Evolutionary conservation across 2,329 filamentous ascomycete genomes (phyloP).

Genomic region (Colletotrichum sp.): DNA sequence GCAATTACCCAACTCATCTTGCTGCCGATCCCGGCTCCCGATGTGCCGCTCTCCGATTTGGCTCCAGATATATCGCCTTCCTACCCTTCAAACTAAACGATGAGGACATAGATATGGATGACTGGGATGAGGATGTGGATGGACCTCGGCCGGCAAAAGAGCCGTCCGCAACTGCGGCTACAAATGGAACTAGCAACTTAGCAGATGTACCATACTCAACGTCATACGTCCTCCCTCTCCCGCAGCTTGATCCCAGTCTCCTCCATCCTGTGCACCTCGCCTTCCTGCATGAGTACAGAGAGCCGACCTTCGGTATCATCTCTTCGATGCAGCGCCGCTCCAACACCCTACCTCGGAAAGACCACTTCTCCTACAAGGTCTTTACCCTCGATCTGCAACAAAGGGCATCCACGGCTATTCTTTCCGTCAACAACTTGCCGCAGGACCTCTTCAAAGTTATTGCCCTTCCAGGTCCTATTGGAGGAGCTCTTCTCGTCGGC

Average conservation of each 20-base stretch:
- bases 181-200: slow-evolving; percentile 40
- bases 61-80: slow-evolving; percentile 86
- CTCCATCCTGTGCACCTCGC: slow-evolving; percentile 89
- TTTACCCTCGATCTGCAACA: slow-evolving; percentile 95
- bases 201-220: slow-evolving; percentile 77
- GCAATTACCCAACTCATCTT: slow-evolving; percentile 79
- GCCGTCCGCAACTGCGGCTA: slow-evolving; percentile 27
- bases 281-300: slow-evolving; percentile 95
- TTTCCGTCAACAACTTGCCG: slow-evolving; percentile 84
- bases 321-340: slow-evolving; percentile 78
- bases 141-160: slow-evolving; percentile 64
- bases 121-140: slow-evolving; percentile 85
- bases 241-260: slow-evolving; percentile 84
- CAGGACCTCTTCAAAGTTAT: slow-evolving; percentile 86
- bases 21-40: slow-evolving; percentile 89
- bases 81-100: slow-evolving; percentile 87
- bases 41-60: slow-evolving; percentile 95
- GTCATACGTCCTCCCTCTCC: slow-evolving; percentile 92
- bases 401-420: slow-evolving; percentile 87
- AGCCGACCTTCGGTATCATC: slow-evolving; percentile 95
- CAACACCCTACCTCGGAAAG: slow-evolving; percentile 80
- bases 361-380: slow-evolving; percentile 88
- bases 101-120: slow-evolving; percentile 89
- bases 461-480: slow-evolving; percentile 83
- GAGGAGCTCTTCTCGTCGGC: slow-evolving; percentile 86